phyloP scores from a whole-genome alignment of 2,329 filamentous ascomycete genomes.

The Thermochaetoides dissita region DNA sequence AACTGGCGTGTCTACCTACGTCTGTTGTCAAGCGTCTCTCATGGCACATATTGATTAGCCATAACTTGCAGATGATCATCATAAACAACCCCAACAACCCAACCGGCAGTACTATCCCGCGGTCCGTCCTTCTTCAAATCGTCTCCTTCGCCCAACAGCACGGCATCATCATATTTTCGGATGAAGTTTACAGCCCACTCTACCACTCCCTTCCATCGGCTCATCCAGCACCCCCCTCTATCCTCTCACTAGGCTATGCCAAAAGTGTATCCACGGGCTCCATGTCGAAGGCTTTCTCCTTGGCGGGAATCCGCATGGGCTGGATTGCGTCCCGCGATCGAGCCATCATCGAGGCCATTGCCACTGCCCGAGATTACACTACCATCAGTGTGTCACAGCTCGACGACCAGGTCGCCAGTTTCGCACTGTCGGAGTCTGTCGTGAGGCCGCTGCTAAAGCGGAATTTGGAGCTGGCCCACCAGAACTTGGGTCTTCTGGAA shows the following conservation, averaged over 20 bases:
- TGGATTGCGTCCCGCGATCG: constrained; percentile 62
- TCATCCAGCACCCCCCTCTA: constrained; percentile 47
- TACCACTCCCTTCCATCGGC: constrained; percentile 50
- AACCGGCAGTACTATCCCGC: constrained; percentile 56
- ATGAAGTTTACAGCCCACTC: constrained; percentile 75
- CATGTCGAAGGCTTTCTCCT: constrained; percentile 71
- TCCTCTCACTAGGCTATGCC: constrained; percentile 57
- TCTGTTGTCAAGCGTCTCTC: background rate
- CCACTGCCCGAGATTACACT: constrained; percentile 62
- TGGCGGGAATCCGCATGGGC: constrained; percentile 69
- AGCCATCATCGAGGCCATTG: constrained; percentile 48
- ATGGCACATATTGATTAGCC: too few species aligned
- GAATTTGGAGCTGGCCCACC: constrained; percentile 53
- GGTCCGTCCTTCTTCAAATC: constrained; percentile 44
- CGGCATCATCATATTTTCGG: constrained; percentile 53
- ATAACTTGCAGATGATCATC: constrained; percentile 29
- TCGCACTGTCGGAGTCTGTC: constrained; percentile 46
- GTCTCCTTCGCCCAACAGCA: constrained; percentile 48
- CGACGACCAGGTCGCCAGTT: constrained; percentile 65
- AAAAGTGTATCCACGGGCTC: constrained; percentile 63
- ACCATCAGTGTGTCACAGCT: constrained; percentile 75
- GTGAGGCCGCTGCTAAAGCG: constrained; percentile 24
- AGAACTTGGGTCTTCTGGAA: constrained; percentile 53
- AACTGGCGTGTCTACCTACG: background rate
- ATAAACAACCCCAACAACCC: constrained; percentile 71